Evolutionary conservation across 257 asterid genomes (phyloP).

Genomic region (Solanum okadae): DNA sequence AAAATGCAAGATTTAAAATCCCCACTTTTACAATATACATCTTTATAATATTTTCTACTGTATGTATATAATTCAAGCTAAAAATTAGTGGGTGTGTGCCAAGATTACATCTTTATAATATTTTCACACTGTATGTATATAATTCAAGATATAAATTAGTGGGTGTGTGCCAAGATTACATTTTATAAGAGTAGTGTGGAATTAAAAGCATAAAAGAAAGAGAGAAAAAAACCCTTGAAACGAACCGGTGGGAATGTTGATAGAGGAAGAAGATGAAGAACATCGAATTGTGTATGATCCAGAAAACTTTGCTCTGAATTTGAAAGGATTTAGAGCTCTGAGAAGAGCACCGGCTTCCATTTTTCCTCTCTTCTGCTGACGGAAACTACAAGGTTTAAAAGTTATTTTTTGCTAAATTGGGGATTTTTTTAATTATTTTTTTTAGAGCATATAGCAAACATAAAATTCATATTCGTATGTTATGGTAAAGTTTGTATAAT

Average conservation of each 20-base stretch:
- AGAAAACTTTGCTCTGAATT: constrained; percentile 21
- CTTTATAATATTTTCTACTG: neutral
- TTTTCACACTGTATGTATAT: neutral
- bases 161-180: neutral
- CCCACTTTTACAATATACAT: neutral
- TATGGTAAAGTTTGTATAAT: too few relatives aligned
- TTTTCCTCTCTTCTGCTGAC: neutral
- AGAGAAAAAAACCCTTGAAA: neutral
- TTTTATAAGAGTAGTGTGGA: neutral
- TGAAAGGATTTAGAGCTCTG: constrained; percentile 52
- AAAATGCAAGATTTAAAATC: neutral
- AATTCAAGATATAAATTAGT: neutral
- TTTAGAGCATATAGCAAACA: too few relatives aligned
- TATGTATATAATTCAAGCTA: neutral
- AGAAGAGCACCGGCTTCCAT: constrained; percentile 54
- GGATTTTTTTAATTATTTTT: neutral
- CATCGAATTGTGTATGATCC: constrained; percentile 29
- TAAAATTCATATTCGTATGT: too few relatives aligned
- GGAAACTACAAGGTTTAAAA: neutral
- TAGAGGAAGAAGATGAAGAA: constrained; percentile 24
- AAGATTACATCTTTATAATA: neutral
- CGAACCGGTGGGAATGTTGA: constrained; percentile 32
- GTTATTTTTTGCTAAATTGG: neutral
- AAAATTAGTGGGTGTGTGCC: neutral
- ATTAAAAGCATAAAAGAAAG: neutral